phyloP scores from a whole-genome alignment of 495 filamentous ascomycete genomes.

The Cenococcum geophilum region DNA sequence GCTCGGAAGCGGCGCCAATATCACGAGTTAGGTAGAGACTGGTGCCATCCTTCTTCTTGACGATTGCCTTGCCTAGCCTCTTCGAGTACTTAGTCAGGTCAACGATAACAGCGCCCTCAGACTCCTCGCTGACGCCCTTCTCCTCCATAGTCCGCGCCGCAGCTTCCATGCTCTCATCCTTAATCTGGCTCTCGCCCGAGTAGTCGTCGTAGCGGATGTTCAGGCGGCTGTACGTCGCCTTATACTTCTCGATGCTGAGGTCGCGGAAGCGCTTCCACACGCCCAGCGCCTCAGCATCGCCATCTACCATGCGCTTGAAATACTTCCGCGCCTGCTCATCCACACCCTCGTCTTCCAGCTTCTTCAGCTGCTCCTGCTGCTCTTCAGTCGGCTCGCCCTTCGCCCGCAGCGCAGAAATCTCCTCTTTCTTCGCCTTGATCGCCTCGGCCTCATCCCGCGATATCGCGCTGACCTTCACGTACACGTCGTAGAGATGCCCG shows the following conservation, averaged over 20 bases:
- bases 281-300: slow-evolving; percentile 65
- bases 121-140: slow-evolving; percentile 66
- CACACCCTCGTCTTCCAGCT: slow-evolving; percentile 38
- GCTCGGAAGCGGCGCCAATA: slow-evolving; percentile 60
- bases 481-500: slow-evolving; percentile 61
- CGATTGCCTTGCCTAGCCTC: slow-evolving; percentile 62
- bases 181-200: slow-evolving; percentile 84
- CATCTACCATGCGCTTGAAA: slow-evolving; percentile 86
- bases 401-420: slow-evolving; percentile 27
- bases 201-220: slow-evolving; percentile 91
- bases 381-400: slow-evolving; percentile 37
- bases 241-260: slow-evolving; percentile 59
- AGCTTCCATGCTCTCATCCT: slow-evolving; percentile 68
- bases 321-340: slow-evolving; percentile 65
- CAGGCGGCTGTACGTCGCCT: slow-evolving; percentile 60
- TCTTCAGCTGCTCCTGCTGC: slow-evolving; percentile 25
- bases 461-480: slow-evolving; percentile 54
- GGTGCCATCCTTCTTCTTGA: slow-evolving; percentile 63
- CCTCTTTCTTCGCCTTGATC: slow-evolving; percentile 44
- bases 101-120: slow-evolving; percentile 79
- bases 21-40: slow-evolving; percentile 67
- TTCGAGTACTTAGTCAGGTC: slow-evolving; percentile 71
- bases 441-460: slow-evolving; percentile 40
- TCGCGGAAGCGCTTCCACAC: slow-evolving; percentile 83
- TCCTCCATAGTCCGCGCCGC: slow-evolving; percentile 60